Percentiles rank a stretch among this genome's conserved stretches.
Conservation (phyloP, 192 early-diverging fungal genomes). For the Coemansia sp. region DNA sequence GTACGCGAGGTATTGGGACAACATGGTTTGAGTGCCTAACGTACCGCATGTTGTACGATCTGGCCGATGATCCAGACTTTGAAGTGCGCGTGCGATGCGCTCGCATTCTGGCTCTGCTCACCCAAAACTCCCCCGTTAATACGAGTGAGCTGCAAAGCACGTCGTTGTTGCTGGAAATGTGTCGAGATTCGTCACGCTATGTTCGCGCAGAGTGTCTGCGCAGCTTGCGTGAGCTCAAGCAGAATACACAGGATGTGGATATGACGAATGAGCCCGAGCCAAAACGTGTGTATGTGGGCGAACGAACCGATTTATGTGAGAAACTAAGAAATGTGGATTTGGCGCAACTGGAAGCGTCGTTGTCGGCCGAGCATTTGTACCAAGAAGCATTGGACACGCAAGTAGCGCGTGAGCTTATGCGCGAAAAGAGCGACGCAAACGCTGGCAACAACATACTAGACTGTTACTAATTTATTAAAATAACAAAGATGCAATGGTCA, state of each 20-base stretch:
- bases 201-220: constrained; percentile 38
- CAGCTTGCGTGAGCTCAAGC: constrained; percentile 17
- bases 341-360: constrained; percentile 22
- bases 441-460: constrained; percentile 52
- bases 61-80: constrained; percentile 39
- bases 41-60: constrained; percentile 15
- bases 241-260: neutral
- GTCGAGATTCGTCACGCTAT: constrained; percentile 47
- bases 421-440: constrained; percentile 31
- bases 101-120: constrained; percentile 13
- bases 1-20: neutral
- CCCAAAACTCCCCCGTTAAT: neutral
- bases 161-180: constrained; percentile 39
- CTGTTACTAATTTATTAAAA: constrained; percentile 25
- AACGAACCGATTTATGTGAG: constrained; percentile 4
- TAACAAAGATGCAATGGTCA: neutral
- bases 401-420: constrained; percentile 43
- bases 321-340: constrained; percentile 33
- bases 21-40: neutral
- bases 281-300: neutral
- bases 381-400: constrained; percentile 49
- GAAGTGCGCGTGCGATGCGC: constrained; percentile 50
- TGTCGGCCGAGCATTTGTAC: constrained; percentile 45
- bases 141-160: constrained; percentile 10
- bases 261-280: neutral